phyloP scores from a whole-genome alignment of 352 stramenopile genomes.

The Globisporangium uncinulatum region DNA sequence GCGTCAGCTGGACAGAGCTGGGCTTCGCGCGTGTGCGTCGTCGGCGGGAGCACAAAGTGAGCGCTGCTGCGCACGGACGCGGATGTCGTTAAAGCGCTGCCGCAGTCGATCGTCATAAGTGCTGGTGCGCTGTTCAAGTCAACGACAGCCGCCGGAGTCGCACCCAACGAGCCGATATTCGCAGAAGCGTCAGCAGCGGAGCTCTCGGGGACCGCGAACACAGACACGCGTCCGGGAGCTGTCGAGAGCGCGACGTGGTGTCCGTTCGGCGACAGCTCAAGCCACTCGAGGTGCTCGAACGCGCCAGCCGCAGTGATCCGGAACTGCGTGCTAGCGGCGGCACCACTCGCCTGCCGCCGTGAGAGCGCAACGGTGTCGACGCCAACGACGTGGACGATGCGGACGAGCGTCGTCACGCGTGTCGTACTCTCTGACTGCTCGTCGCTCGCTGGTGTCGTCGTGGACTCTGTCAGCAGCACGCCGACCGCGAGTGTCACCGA shows the following conservation, averaged over 20 bases:
- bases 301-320: constrained; percentile 3
- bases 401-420: neutral
- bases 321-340: neutral
- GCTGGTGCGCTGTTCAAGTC: constrained; percentile 2
- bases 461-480: constrained; percentile 4
- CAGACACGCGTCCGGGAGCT: constrained; percentile 1
- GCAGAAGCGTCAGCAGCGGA: neutral
- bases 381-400: constrained; percentile 2
- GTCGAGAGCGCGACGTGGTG: constrained; percentile 19
- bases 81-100: neutral
- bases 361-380: neutral
- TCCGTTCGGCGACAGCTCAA: constrained; percentile 24
- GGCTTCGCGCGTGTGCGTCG: neutral
- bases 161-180: too few species aligned
- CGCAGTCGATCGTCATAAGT: constrained; percentile 9
- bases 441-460: neutral
- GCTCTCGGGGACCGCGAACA: constrained; percentile 3
- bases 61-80: neutral
- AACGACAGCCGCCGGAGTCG: neutral
- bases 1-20: neutral
- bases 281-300: constrained; percentile 4
- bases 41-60: constrained; percentile 9
- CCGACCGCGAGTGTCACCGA: neutral
- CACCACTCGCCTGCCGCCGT: neutral
- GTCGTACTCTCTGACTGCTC: constrained; percentile 4